These are phyloP conservation scores for Colletotrichum somersetense DNA, from an alignment of 2,329 filamentous ascomycete genomes.

Conservation along the genomic window DNA sequence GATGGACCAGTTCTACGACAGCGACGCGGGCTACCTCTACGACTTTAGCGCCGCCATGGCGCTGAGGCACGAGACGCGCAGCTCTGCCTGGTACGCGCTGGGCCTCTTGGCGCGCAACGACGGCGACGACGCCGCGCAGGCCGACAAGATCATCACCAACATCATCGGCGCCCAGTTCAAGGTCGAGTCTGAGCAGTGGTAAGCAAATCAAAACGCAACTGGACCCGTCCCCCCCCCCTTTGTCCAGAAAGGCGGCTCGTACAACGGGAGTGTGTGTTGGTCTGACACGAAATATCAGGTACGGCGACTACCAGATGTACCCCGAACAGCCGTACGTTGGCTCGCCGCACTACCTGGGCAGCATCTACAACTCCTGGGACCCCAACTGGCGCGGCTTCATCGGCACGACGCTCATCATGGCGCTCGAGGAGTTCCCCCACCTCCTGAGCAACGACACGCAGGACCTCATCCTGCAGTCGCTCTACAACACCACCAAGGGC, in stretches of 20 bases:
- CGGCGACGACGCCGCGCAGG: conserved; percentile 61
- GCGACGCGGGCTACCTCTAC: conserved; percentile 65
- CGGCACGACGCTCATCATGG: conserved; percentile 69
- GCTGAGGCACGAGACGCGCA: conserved; percentile 68
- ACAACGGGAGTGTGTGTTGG: conserved; percentile 24
- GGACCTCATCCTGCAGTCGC: conserved; percentile 62
- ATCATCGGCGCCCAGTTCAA: conserved; percentile 67
- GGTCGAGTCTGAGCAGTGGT: conserved; percentile 67
- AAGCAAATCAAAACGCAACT: conserved; percentile 42
- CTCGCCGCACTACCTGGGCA: conserved; percentile 60
- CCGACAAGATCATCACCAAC: conserved; percentile 66
- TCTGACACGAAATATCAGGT: conserved; percentile 46
- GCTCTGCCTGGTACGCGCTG: conserved; percentile 70
- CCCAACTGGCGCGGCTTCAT: conserved; percentile 76
- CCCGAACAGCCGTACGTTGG: conserved; percentile 71
- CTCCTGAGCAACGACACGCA: conserved; percentile 55
- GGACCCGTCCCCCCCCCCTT: too few relatives aligned
- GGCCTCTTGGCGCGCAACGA: conserved; percentile 69
- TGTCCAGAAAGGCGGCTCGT: too few relatives aligned
- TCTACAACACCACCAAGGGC: conserved; percentile 68
- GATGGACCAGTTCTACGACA: conserved; percentile 68
- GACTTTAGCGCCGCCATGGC: conserved; percentile 59
- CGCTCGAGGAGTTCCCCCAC: conserved; percentile 68
- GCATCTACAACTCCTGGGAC: conserved; percentile 70
- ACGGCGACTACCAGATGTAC: conserved; percentile 65